Evolutionary conservation across 164 flowering plant species (phyloP).

Genomic region (Echeveria elegans): DNA sequence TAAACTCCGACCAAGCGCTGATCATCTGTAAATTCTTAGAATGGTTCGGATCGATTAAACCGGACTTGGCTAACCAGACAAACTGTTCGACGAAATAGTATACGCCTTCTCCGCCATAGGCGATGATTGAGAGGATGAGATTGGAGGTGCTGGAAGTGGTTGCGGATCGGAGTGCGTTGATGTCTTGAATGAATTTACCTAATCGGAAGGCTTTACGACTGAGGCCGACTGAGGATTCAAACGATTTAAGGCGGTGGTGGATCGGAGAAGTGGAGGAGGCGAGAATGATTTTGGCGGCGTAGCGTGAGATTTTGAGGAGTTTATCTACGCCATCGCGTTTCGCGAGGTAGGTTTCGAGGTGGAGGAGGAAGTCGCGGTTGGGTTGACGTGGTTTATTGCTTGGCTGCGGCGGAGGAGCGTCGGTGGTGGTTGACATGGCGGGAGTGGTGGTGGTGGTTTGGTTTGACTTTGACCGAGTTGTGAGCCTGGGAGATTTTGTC

Average conservation of each 20-base stretch:
- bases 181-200: slow-evolving; percentile 89
- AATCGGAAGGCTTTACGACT: slow-evolving; percentile 89
- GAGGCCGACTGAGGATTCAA: slow-evolving; percentile 83
- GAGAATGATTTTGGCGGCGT: slow-evolving; percentile 80
- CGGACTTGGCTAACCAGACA: slow-evolving; percentile 75
- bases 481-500: no score
- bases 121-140: slow-evolving; percentile 35
- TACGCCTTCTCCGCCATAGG: slow-evolving; percentile 84
- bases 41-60: slow-evolving; percentile 46
- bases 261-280: slow-evolving; percentile 31
- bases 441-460: no score
- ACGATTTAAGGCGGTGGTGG: slow-evolving; percentile 41
- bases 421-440: not conserved
- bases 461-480: not conserved
- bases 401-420: not conserved
- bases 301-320: slow-evolving; percentile 81
- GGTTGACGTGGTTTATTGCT: not conserved
- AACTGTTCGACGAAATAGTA: slow-evolving; percentile 85
- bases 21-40: slow-evolving; percentile 33
- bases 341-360: slow-evolving; percentile 70
- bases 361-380: slow-evolving; percentile 52
- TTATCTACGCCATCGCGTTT: slow-evolving; percentile 95
- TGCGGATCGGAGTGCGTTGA: slow-evolving; percentile 47
- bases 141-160: slow-evolving; percentile 22
- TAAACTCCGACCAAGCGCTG: slow-evolving; percentile 81